Conservation (phyloP, 257 asterid species). For the Solanum arcanum region DNA sequence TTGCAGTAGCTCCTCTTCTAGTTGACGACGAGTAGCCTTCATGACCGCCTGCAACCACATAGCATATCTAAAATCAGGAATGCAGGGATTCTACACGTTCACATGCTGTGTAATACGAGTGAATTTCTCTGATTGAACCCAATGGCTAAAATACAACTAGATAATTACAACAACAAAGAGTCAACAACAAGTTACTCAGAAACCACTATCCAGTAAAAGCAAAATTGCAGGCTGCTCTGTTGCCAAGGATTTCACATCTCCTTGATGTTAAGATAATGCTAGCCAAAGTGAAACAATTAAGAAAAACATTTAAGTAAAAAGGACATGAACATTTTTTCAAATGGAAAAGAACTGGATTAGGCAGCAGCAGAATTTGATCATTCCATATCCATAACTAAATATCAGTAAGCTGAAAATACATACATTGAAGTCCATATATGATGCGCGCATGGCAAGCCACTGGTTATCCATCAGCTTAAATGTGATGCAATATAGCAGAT, state of each 20-base stretch:
- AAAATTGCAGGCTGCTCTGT: background rate
- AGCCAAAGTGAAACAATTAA: background rate
- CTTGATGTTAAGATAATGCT: background rate
- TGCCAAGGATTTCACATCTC: background rate
- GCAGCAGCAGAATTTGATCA: background rate
- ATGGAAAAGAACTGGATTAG: background rate
- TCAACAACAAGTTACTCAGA: background rate
- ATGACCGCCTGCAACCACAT: conserved; percentile 60
- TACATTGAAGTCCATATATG: conserved; percentile 98
- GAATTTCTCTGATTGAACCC: background rate
- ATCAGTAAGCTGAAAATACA: conserved; percentile 7
- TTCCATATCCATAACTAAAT: background rate
- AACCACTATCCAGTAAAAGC: background rate
- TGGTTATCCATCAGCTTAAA: conserved; percentile 97
- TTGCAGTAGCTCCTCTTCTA: conserved; percentile 87
- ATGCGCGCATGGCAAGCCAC: conserved; percentile 98
- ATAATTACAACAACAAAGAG: background rate
- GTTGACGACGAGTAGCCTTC: conserved; percentile 95
- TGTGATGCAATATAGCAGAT: conserved; percentile 87
- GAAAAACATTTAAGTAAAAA: background rate
- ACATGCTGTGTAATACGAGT: background rate
- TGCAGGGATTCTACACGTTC: background rate
- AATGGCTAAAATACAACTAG: background rate
- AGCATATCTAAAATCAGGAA: background rate
- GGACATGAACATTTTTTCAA: background rate